A percentile compares a stretch with the other conserved stretches of the same genome.
Evolutionary conservation across 345 rosid species (phyloP).

Genomic region (Zanthoxylum bungeanum): DNA sequence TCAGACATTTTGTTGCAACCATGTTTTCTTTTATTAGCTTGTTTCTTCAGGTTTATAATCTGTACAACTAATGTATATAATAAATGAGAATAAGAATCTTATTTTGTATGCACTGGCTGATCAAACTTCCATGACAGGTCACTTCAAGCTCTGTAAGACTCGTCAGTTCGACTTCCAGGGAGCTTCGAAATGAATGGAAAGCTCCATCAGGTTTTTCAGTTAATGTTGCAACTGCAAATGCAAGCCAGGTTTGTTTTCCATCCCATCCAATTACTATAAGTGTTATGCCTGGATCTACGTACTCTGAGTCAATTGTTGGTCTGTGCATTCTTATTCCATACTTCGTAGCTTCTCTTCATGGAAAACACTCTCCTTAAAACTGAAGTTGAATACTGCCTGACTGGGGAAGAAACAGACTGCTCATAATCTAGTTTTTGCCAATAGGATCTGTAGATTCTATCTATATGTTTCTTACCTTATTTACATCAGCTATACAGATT

Average conservation of each 20-base stretch:
- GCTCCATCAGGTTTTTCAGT: conserved; percentile 75
- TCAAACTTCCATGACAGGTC: conserved; percentile 43
- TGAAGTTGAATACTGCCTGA: not conserved
- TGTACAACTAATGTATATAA: not conserved
- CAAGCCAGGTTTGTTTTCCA: conserved; percentile 66
- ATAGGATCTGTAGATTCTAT: too few species aligned
- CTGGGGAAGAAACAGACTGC: not conserved
- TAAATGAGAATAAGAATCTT: not conserved
- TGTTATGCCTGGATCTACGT: not conserved
- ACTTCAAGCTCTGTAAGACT: conserved; percentile 87
- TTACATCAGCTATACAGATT: too few species aligned
- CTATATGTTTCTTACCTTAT: too few species aligned
- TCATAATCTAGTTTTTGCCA: too few species aligned
- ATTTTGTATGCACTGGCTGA: conserved; percentile 13
- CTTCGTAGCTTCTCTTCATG: not conserved
- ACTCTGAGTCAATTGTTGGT: not conserved
- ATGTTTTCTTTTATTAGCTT: not conserved
- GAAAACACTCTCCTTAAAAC: not conserved
- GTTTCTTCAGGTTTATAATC: not conserved
- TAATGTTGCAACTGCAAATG: conserved; percentile 93
- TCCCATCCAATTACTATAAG: not conserved
- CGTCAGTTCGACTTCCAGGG: conserved; percentile 70
- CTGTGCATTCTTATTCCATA: not conserved
- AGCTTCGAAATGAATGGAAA: conserved; percentile 69
- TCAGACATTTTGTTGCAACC: not conserved